These are phyloP conservation scores for Lichtheimia ornata DNA, from an alignment of 371 early-diverging fungal species.

Conservation along the genomic window DNA sequence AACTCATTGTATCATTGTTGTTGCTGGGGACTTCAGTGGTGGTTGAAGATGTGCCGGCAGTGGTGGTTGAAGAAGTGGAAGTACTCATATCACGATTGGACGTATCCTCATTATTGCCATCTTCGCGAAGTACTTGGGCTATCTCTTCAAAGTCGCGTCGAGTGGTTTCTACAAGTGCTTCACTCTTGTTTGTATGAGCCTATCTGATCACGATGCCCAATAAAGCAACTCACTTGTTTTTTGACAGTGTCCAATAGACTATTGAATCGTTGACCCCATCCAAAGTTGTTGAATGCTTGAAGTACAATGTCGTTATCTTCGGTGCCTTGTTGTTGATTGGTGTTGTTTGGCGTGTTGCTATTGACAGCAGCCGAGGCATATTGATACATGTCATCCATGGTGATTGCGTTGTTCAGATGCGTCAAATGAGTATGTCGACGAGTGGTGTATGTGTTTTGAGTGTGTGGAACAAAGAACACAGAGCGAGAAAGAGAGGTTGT, in stretches of 20 bases:
- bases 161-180: conserved; percentile 48
- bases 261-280: conserved; percentile 40
- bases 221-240: conserved; percentile 33
- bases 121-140: conserved; percentile 41
- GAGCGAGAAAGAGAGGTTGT: too few species aligned
- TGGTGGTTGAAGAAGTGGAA: conserved; percentile 11
- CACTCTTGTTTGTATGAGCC: conserved; percentile 28
- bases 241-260: conserved; percentile 44
- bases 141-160: conserved; percentile 46
- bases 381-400: conserved; percentile 39
- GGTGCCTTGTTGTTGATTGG: conserved; percentile 7
- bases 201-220: neutral
- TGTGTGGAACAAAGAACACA: too few species aligned
- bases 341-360: conserved; percentile 20
- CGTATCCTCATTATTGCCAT: conserved; percentile 19
- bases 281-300: conserved; percentile 45
- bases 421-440: too few species aligned
- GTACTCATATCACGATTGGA: conserved; percentile 10
- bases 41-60: neutral
- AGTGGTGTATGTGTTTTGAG: too few species aligned
- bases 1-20: conserved; percentile 1
- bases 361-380: conserved; percentile 39
- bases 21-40: neutral
- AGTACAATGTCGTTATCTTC: conserved; percentile 45
- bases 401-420: neutral